A percentile compares a stretch with the other conserved stretches of the same genome.
phyloP scores from a whole-genome alignment of 164 flowering plant species.

The Chimonanthus salicifolius region DNA sequence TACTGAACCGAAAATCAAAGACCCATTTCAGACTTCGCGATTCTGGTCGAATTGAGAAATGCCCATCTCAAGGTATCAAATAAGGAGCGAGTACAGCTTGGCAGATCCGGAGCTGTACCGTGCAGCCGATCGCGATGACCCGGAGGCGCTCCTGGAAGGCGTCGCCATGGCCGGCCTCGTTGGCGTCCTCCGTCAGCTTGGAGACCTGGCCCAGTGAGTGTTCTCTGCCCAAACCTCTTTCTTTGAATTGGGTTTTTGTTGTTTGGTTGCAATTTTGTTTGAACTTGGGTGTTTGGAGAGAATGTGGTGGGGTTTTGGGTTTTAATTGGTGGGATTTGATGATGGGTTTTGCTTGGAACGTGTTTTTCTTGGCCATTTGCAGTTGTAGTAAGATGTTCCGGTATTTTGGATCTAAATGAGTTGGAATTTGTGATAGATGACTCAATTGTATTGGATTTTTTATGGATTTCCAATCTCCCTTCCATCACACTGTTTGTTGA shows the following conservation, averaged over 20 bases:
- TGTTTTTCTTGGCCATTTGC: neutral
- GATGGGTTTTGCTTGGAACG: neutral
- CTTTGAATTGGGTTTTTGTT: neutral
- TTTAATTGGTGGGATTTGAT: slow-evolving; percentile 4
- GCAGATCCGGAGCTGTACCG: slow-evolving; percentile 90
- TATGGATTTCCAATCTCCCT: neutral
- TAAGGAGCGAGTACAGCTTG: slow-evolving; percentile 75
- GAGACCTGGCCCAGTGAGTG: slow-evolving; percentile 94
- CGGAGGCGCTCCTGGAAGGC: slow-evolving; percentile 92
- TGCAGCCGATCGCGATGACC: slow-evolving; percentile 86
- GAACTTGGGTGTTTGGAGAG: slow-evolving; percentile 6
- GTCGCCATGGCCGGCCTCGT: slow-evolving; percentile 98
- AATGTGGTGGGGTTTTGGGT: slow-evolving; percentile 5
- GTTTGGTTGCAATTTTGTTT: neutral
- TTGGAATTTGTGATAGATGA: neutral
- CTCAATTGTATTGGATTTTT: neutral
- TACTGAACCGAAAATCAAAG: neutral
- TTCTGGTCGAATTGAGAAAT: slow-evolving; percentile 22
- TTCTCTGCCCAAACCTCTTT: neutral
- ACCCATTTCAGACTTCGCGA: neutral
- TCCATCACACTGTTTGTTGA: neutral
- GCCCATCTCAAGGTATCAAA: slow-evolving; percentile 78
- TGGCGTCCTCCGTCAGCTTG: slow-evolving; percentile 89
- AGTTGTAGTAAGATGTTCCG: neutral
- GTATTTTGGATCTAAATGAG: neutral